Base-by-base conservation (phyloP, 2,329 filamentous ascomycete species). In the Talaromyces albobiverticillius region DNA sequence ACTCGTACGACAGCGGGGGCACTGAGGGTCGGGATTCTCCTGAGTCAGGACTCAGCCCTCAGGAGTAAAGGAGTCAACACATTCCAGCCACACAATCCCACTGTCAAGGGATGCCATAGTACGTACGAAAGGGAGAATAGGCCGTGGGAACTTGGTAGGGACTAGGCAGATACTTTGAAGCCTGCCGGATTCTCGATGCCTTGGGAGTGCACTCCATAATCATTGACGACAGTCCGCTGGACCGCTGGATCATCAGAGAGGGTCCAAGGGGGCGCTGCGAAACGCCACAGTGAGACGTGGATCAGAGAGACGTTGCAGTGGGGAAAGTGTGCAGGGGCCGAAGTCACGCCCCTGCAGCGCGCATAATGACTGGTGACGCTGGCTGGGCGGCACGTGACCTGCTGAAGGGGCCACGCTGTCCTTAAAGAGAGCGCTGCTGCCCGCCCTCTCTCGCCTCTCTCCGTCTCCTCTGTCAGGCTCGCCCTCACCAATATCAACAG, bases 331-430 rank as follows among this genome's bases (percentile, higher is more conserved):
- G 31, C 31, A 31, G 38, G 47, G 47, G 32, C 2, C 22, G 18
- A 22, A 50, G 40, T 20, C 14, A 42, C 48, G 20, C 40, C 16
- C 49, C 41, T 36, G 49, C 29, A 46, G 41, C 11, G 6, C 11
- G 38, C 36, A 31, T 14, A 14, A 29, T 38, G 41, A 26, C 22
- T 52, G 49, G 38, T 18, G 31, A 31, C 31, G 4, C 22, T 13
- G 9, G 42, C 16, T 7, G 23, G 7, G 0, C 6, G 4, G 46
- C 50, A 52, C 50, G 50, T 45, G 50, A 45, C 8, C 13, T 2
- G 31, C 22, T 9, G 57, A 61, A 65, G 53, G 63, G 67, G 68
- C 64, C 70, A 71, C 67, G 64, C 64, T 73, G 71, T 69, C 70
- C 71, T 73, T 71, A 71, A 69, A 71, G 64, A 62, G 62, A 47